Base-by-base conservation (phyloP, 2,329 filamentous ascomycete genomes). In the Botryosphaeria agaves region DNA sequence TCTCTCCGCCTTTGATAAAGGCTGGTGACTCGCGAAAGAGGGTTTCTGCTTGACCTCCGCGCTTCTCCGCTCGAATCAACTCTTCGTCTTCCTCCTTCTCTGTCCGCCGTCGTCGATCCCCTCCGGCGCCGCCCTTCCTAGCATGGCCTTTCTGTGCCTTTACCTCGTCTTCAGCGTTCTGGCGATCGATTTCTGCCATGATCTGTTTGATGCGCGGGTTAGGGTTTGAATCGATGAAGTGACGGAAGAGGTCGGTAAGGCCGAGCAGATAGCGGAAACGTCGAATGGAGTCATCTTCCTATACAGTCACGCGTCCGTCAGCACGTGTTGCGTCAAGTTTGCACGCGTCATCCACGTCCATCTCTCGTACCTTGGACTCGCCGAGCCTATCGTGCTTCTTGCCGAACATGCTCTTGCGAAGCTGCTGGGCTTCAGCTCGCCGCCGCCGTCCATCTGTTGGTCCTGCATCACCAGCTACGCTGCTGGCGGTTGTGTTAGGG, bases 31-130 rank as follows among this genome's bases (percentile, higher is more conserved):
- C 89, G 36, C 87, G 74, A 56, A 98, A 98, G 20, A 93, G 75
- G 0, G 81, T 91, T 49, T 89, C 80, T 18, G 82, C 80, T 32
- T 81, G 75, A 34, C 79, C 78, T 35, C 84, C 87, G 40, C 74
- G 75, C 56, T 85, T 89, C 58, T 94, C 89, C 46, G 95, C 87
- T 43, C 84, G 57, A 39, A 77, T 49, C 34, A 79, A 62, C 56
- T 98, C 91, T 2, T 85, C 89, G 48, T 98, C 89, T 62, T 98
- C 89, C 52, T 98, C 89, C 45, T 92, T 85, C 54, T 98, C 89
- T 2, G 89, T 98, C 48, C 87, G 76, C 46, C 89, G 76, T 41
- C 77, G 72, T 39, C 83, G 69, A 33, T 82, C 80, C 29, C 67
- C 77, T 34, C 69, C 72, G 18, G 85, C 84, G 34, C 87, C 87